These are phyloP conservation scores for Hypholoma fasciculare DNA, from an alignment of 768 basidiomycete genomes.

Conservation along the genomic window DNA sequence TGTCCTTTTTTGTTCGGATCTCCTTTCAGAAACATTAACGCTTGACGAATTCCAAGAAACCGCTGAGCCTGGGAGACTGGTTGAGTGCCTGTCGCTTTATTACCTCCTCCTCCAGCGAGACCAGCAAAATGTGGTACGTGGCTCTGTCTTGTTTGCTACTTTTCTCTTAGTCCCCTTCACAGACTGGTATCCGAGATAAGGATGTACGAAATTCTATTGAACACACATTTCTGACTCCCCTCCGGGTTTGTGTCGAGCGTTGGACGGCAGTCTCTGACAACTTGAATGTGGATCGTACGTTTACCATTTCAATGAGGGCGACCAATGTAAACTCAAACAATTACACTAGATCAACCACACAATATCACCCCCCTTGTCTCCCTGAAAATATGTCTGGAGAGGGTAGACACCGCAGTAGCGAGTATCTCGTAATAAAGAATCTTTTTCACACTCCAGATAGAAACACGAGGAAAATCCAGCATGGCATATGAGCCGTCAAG, in stretches of 20 bases:
- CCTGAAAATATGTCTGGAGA: too few species aligned
- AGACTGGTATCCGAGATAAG: conserved; percentile 55
- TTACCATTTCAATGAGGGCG: too few species aligned
- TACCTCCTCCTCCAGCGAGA: conserved; percentile 67
- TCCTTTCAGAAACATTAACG: conserved; percentile 37
- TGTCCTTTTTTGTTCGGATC: conserved; percentile 54
- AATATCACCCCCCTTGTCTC: too few species aligned
- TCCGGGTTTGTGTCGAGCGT: conserved; percentile 35
- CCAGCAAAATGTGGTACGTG: conserved; percentile 49
- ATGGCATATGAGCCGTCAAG: too few species aligned
- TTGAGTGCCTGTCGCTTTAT: conserved; percentile 68
- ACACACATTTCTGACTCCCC: conserved; percentile 42
- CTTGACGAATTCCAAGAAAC: conserved; percentile 51
- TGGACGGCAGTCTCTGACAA: conserved; percentile 20
- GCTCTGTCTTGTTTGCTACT: background rate
- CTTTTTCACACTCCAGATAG: too few species aligned
- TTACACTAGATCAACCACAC: too few species aligned
- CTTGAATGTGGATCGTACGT: background rate
- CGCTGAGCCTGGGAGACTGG: conserved; percentile 59
- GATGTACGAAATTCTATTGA: conserved; percentile 46
- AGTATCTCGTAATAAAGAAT: too few species aligned
- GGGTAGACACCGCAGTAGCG: too few species aligned
- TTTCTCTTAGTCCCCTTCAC: background rate
- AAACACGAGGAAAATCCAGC: too few species aligned
- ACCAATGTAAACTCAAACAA: too few species aligned